Percentiles rank a stretch among this genome's conserved stretches.
Conservation (phyloP, 495 filamentous ascomycete species). For the Hapsidospora chrysogenum region DNA sequence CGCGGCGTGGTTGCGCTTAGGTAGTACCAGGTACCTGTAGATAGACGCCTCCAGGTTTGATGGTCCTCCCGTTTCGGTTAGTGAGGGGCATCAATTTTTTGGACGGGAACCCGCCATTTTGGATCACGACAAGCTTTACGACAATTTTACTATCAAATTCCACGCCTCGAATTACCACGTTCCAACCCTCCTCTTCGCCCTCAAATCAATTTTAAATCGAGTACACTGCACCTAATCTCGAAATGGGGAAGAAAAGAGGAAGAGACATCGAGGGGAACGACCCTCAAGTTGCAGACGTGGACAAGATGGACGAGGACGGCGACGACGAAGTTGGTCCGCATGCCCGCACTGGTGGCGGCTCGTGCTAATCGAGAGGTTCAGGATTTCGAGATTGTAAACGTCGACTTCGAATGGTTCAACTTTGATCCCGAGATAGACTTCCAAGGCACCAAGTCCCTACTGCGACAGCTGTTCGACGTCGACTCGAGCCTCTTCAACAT, state of each 20-base stretch:
- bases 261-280: constrained; percentile 2
- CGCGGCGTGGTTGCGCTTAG: too few species aligned
- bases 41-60: too few species aligned
- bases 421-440: constrained; percentile 82
- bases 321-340: constrained; percentile 5
- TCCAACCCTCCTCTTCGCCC: too few species aligned
- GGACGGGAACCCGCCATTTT: background rate
- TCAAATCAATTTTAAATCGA: too few species aligned
- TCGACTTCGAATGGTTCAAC: constrained; percentile 98
- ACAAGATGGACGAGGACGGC: constrained; percentile 6
- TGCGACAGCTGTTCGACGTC: constrained; percentile 86
- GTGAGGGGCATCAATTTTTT: background rate
- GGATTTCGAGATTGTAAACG: constrained; percentile 82
- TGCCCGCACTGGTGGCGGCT: too few species aligned
- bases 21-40: too few species aligned
- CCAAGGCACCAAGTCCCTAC: constrained; percentile 78
- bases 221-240: too few species aligned
- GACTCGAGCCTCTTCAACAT: constrained; percentile 75
- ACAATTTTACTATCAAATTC: too few species aligned
- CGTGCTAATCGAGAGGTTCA: constrained; percentile 11
- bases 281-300: background rate
- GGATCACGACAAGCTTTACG: background rate
- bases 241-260: constrained; percentile 5
- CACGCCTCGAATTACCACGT: too few species aligned
- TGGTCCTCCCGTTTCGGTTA: too few species aligned